A percentile compares a stretch with the other conserved stretches of the same genome.
These are phyloP conservation scores for Acanthamoeba healyi DNA, from an alignment of 208 protist species.

Conservation along the genomic window DNA sequence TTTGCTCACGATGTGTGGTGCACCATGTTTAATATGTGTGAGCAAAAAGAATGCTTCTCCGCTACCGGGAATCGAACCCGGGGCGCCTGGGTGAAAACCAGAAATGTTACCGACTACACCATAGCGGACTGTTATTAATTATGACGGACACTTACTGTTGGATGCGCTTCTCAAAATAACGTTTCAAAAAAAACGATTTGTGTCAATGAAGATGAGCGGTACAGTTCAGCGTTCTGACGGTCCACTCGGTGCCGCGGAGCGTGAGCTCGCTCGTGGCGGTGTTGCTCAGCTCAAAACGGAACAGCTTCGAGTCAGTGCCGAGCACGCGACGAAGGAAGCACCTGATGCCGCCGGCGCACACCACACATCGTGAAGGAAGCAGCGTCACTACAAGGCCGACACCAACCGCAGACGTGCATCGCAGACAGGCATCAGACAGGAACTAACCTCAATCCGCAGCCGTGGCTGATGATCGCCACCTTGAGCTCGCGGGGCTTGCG, in stretches of 20 bases:
- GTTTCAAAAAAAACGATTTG: too few relatives aligned
- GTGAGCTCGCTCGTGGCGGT: conserved; percentile 14
- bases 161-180: too few relatives aligned
- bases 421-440: not conserved
- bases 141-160: too few relatives aligned
- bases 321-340: conserved; percentile 39
- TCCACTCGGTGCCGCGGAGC: not conserved
- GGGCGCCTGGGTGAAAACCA: conserved; percentile 78
- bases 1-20: too few relatives aligned
- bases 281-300: conserved; percentile 31
- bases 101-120: conserved; percentile 78
- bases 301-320: not conserved
- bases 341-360: not conserved
- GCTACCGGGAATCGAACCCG: conserved; percentile 80
- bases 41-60: not conserved
- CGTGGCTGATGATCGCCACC: conserved; percentile 17
- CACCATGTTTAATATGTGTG: too few relatives aligned
- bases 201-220: conserved; percentile 1
- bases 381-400: not conserved
- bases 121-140: too few relatives aligned
- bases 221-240: not conserved
- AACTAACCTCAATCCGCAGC: not conserved
- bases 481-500: not conserved
- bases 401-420: not conserved
- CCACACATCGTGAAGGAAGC: not conserved